Evolutionary conservation across 345 rosid genomes (phyloP).

Genomic region (Bretschneidera sinensis): DNA sequence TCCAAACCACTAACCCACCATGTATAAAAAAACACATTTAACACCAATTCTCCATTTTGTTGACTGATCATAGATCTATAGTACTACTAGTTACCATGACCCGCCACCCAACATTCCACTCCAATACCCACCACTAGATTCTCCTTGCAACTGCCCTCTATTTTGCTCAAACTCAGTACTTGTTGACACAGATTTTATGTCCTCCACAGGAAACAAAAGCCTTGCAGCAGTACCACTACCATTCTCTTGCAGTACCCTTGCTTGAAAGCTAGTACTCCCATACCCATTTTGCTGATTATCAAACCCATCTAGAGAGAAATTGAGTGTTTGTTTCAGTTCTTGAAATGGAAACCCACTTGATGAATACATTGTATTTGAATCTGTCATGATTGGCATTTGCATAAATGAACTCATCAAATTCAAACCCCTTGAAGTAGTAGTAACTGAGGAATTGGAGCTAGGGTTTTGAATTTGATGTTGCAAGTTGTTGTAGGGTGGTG

Average conservation of each 20-base stretch:
- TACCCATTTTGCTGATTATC: conserved; percentile 27
- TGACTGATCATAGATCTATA: too few relatives aligned
- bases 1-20: too few relatives aligned
- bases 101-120: conserved; percentile 35
- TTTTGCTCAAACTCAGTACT: conserved; percentile 22
- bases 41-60: too few relatives aligned
- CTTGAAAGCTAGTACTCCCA: conserved; percentile 21
- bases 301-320: conserved; percentile 33
- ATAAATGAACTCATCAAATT: conserved; percentile 25
- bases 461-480: conserved; percentile 19
- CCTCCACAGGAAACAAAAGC: conserved; percentile 37
- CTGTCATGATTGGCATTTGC: conserved; percentile 23
- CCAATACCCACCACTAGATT: conserved; percentile 31
- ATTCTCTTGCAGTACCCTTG: conserved; percentile 19
- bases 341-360: conserved; percentile 33
- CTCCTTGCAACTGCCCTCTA: conserved; percentile 30
- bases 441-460: conserved; percentile 12
- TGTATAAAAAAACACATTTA: too few relatives aligned
- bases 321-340: conserved; percentile 37
- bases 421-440: conserved; percentile 17
- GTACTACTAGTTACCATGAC: conserved; percentile 21
- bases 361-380: conserved; percentile 14
- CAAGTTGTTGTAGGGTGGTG: too few relatives aligned
- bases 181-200: conserved; percentile 24
- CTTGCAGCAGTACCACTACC: too few relatives aligned